Evolutionary conservation across 2,329 filamentous ascomycete genomes (phyloP).

Genomic region (Fusarium succisae): DNA sequence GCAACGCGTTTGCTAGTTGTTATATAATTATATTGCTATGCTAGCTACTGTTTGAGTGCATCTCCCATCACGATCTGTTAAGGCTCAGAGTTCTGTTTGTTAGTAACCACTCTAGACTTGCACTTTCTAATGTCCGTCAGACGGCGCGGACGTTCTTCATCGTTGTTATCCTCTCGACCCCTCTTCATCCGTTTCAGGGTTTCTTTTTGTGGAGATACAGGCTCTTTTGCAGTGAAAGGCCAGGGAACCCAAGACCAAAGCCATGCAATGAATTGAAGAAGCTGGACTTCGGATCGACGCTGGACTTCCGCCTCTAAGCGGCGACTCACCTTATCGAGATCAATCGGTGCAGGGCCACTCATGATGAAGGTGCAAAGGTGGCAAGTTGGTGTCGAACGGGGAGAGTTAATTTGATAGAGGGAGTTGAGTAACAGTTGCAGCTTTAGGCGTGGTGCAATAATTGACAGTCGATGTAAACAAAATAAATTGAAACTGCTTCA

Average conservation of each 20-base stretch:
- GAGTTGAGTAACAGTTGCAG: too few relatives aligned
- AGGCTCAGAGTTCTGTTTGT: neutral
- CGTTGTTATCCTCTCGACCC: neutral
- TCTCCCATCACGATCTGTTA: accelerated
- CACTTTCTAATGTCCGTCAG: neutral
- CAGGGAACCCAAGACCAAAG: neutral
- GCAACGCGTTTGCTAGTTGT: too few relatives aligned
- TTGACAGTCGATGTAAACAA: too few relatives aligned
- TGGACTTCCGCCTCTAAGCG: neutral
- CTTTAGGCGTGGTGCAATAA: too few relatives aligned
- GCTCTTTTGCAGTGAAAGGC: neutral
- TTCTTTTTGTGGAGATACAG: neutral
- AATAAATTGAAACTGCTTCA: too few relatives aligned
- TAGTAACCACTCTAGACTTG: neutral
- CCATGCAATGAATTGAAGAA: neutral
- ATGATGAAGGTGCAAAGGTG: too few relatives aligned
- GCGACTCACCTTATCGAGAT: neutral
- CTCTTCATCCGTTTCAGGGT: neutral
- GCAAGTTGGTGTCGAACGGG: too few relatives aligned
- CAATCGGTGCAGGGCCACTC: neutral
- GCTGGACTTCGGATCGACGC: neutral
- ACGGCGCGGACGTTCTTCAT: neutral
- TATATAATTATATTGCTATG: too few relatives aligned
- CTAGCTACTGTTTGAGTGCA: too few relatives aligned
- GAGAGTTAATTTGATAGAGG: too few relatives aligned